Base-by-base conservation (phyloP, 2,329 filamentous ascomycete species). In the Apiospora phragmitis region DNA sequence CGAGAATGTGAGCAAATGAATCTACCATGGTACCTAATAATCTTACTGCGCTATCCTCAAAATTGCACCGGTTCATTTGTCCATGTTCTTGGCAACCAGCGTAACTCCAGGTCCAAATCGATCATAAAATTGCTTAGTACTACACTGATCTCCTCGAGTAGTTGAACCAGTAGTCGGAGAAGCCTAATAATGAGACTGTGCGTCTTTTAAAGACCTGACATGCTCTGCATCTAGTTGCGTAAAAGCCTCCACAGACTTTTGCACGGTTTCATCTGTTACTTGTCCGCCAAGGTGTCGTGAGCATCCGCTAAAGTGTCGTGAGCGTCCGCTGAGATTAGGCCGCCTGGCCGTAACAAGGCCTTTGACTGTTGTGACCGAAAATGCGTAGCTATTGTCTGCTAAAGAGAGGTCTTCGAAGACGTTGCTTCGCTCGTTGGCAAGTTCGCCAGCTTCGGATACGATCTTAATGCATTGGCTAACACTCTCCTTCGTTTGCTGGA, bases 381-480 rank as follows among this genome's bases (percentile, higher is more conserved):
- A 67, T 21, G 69, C 66, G 38, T 69, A 70, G 29, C 67, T 55
- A 55, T 71, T 67, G 67, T 69, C 68, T 47, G 66, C 67, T 38
- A 69, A 59, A 55, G 68, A 62, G 59, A 71, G 69, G 47, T 72
- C 70, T 68, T 71, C 68, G 42, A 69, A 69, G 21, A 72, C 51
- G 47, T 69, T 72, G 43, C 70, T 59, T 49, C 68, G 67, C 67
- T 69, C 69, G 11, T 55, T 65, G 18, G 24, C 26, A n/a, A 72
- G 24, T 24, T 69, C 65, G 47, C 59, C 42, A 18, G 71, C 71
- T 21, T 42, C 26, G 24, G 71, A 71, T 9, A 71, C 65, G 67
- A 72, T 59, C 18, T 70, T 49, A 18, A 71, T 62, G 43, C 71
- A 72, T 59, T 72, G 67, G 45, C 68, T 62, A 65, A 70, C 45